phyloP scores from a whole-genome alignment of 1,139 yeast species.

The Saccharomyces hybrid region DNA sequence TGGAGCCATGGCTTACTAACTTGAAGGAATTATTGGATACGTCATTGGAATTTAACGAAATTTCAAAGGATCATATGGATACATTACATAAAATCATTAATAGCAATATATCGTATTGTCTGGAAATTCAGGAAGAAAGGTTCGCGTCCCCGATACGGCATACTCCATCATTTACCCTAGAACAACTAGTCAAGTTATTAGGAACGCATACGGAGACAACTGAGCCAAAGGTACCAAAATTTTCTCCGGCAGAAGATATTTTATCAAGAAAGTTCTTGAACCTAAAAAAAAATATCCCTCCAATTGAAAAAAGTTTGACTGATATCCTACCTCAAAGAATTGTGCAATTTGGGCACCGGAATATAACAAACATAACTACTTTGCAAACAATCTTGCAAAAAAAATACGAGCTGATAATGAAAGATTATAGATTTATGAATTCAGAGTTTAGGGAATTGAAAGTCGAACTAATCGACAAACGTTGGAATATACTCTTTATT shows the following conservation, averaged over 20 bases:
- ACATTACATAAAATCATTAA: conserved; percentile 47
- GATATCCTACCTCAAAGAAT: conserved; percentile 49
- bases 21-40: conserved; percentile 43
- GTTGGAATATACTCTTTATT: conserved; percentile 49
- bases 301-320: conserved; percentile 43
- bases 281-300: conserved; percentile 28
- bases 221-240: conserved; percentile 32
- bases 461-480: conserved; percentile 41
- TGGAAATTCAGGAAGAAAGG: conserved; percentile 37
- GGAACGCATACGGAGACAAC: conserved; percentile 30
- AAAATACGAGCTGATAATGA: conserved; percentile 37
- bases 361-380: conserved; percentile 14
- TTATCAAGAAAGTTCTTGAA: conserved; percentile 34
- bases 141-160: conserved; percentile 39
- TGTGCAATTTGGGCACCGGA: conserved; percentile 31
- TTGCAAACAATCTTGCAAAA: conserved; percentile 30
- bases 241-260: conserved; percentile 34
- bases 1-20: conserved; percentile 34
- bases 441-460: conserved; percentile 37
- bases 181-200: conserved; percentile 38
- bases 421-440: conserved; percentile 38
- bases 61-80: conserved; percentile 43
- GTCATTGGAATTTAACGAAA: conserved; percentile 51
- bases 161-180: conserved; percentile 37
- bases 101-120: conserved; percentile 37